phyloP scores from a whole-genome alignment of 1,284 basidiomycete genomes.

The Fistulina hepatica region DNA sequence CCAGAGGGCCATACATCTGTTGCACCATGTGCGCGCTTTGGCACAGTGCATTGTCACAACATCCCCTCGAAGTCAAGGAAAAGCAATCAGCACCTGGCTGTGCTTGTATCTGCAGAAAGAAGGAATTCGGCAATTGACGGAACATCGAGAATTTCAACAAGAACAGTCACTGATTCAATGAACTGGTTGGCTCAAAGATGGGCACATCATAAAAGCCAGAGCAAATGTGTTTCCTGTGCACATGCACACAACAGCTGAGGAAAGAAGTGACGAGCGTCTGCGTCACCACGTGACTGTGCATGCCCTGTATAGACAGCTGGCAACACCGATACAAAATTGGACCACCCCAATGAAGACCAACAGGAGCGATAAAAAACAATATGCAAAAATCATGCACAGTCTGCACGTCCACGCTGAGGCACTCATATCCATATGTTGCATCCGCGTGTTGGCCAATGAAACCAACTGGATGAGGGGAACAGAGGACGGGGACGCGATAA shows the following conservation, averaged over 20 bases:
- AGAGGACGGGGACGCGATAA: too few species aligned
- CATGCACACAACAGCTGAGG: constrained; percentile 61
- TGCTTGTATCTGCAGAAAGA: too few species aligned
- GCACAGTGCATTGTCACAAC: constrained; percentile 54
- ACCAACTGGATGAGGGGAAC: too few species aligned
- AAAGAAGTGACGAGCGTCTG: constrained; percentile 78
- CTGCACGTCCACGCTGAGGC: constrained; percentile 74
- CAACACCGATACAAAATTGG: too few species aligned
- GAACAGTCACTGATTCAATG: constrained; percentile 54
- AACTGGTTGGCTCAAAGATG: constrained; percentile 36
- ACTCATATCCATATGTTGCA: constrained; percentile 88
- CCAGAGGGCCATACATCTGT: too few species aligned
- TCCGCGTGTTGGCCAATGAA: constrained; percentile 88
- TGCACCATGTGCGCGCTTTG: constrained; percentile 32
- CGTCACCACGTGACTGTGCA: constrained; percentile 78
- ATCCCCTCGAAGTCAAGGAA: constrained; percentile 76
- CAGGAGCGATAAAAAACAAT: constrained; percentile 73
- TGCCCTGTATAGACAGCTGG: too few species aligned
- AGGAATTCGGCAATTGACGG: too few species aligned
- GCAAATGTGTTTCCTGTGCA: constrained; percentile 53
- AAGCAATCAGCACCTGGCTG: constrained; percentile 57
- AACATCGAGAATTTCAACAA: too few species aligned
- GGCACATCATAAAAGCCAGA: constrained; percentile 31
- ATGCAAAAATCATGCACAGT: constrained; percentile 73
- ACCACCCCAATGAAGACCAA: too few species aligned